phyloP scores from a whole-genome alignment of 1,284 basidiomycete species.

The Ganoderma lingzhi region DNA sequence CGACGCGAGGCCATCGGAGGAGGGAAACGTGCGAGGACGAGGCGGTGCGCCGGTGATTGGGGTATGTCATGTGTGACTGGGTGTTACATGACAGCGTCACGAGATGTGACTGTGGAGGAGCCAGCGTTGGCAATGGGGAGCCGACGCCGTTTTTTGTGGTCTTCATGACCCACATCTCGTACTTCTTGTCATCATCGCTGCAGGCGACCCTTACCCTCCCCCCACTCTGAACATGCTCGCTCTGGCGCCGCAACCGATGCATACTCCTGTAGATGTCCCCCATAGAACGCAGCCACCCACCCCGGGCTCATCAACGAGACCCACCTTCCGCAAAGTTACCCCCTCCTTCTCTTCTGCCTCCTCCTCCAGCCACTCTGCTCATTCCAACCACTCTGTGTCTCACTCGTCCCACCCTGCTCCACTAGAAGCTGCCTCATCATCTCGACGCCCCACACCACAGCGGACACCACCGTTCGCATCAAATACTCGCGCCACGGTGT shows the following conservation, averaged over 20 bases:
- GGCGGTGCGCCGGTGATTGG: constrained; percentile 16
- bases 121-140: constrained; percentile 10
- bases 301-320: constrained; percentile 34
- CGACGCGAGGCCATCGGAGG: not conserved
- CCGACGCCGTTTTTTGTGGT: constrained; percentile 35
- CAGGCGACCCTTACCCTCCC: constrained; percentile 26
- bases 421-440: constrained; percentile 25
- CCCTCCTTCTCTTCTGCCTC: constrained; percentile 35
- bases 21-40: constrained; percentile 22
- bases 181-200: constrained; percentile 30
- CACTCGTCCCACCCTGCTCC: constrained; percentile 27
- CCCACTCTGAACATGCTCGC: constrained; percentile 39
- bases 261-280: constrained; percentile 37
- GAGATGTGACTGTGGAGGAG: constrained; percentile 19
- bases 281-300: constrained; percentile 39
- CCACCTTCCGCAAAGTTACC: constrained; percentile 36
- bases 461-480: constrained; percentile 33
- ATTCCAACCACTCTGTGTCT: constrained; percentile 28
- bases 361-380: constrained; percentile 32
- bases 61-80: constrained; percentile 21
- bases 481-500: constrained; percentile 25
- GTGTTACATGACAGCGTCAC: constrained; percentile 14
- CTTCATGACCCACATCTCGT: constrained; percentile 30
- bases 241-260: constrained; percentile 40
- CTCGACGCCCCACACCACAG: constrained; percentile 34